Evolutionary conservation across 2,329 filamentous ascomycete genomes (phyloP), one percentile per base, ranked within the genome.

Genomic region (Passalora sequoiae): DNA sequence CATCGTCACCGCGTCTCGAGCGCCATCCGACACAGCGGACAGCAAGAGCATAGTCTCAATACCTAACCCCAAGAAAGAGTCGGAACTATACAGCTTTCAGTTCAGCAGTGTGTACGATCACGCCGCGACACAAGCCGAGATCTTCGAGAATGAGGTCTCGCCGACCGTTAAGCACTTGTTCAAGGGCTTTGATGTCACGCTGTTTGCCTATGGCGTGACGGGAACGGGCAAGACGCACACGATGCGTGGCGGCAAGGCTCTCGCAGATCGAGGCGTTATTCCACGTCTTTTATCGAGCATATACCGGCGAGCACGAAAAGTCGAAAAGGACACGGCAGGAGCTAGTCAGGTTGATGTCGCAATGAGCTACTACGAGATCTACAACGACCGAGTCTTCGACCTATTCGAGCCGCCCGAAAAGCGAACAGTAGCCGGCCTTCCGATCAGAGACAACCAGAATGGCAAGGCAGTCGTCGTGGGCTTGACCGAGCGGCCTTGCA

Each of bases 181-280:
- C 69, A 83, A 96, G 62, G 92, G 92, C 43, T 98, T 95, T 76
- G 98, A 98, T 78, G 92, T 98, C 47, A 98, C 92, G 3, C 79
- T 98, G 28, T 74, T 98, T 60, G 92, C 92, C 30, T 98, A 98
- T 61, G 92, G 92, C 54, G 92, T 98, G 70, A 98, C 92, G 13
- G 94, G 92, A 41, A 89, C 92, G 4, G 92, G 92, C 57, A 98
- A 98, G 70, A 97, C 92, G 4, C 96, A 95, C 63, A 98, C 92
- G 0, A 98, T 98, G 92, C 47, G 55, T 53, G 65, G 54, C 54
- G 57, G 50, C 77, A 86, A 47, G 77, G 75, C 51, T 82, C 80
- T 42, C 83, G 84, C 63, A 16, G 60, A 57, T 83, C 67, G 92
- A 43, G 57, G 58, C 84, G 86, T 29, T 84, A 89, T 50, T 63